Conservation (phyloP, 139 green algal species). For the Medakamo hakoo region DNA sequence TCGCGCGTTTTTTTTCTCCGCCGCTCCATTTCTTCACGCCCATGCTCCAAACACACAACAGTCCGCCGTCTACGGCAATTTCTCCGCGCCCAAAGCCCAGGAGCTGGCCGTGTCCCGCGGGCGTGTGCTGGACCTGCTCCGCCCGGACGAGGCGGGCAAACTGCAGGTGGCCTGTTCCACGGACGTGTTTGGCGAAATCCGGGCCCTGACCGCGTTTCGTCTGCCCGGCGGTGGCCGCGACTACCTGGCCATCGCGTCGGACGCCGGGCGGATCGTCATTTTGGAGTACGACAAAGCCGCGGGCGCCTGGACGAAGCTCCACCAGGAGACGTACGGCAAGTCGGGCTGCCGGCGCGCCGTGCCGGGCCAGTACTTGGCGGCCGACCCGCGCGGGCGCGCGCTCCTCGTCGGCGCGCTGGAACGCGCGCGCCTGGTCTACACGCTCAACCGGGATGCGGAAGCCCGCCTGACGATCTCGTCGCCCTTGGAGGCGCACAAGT, state of each 20-base stretch:
- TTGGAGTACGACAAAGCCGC: slow-evolving; percentile 79
- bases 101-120: slow-evolving; percentile 84
- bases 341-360: slow-evolving; percentile 82
- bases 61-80: slow-evolving; percentile 85
- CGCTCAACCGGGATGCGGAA: slow-evolving; percentile 86
- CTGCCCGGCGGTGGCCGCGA: slow-evolving; percentile 74
- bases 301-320: slow-evolving; percentile 72
- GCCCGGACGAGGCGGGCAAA: slow-evolving; percentile 77
- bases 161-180: slow-evolving; percentile 36
- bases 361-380: slow-evolving; percentile 80
- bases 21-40: neutral
- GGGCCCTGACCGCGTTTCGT: slow-evolving; percentile 72
- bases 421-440: slow-evolving; percentile 98
- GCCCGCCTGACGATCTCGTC: slow-evolving; percentile 93
- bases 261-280: slow-evolving; percentile 89
- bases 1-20: neutral
- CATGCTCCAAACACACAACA: slow-evolving; percentile 18
- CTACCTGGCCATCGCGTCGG: slow-evolving; percentile 79
- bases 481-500: slow-evolving; percentile 94
- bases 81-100: slow-evolving; percentile 82
- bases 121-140: slow-evolving; percentile 87
- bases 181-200: slow-evolving; percentile 71
- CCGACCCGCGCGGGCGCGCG: slow-evolving; percentile 86
- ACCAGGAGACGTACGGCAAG: slow-evolving; percentile 96
- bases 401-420: slow-evolving; percentile 86